Percentiles rank a stretch among this genome's conserved stretches.
Conservation (phyloP, 805 yeast species). For the Yamadazyma insecticola region DNA sequence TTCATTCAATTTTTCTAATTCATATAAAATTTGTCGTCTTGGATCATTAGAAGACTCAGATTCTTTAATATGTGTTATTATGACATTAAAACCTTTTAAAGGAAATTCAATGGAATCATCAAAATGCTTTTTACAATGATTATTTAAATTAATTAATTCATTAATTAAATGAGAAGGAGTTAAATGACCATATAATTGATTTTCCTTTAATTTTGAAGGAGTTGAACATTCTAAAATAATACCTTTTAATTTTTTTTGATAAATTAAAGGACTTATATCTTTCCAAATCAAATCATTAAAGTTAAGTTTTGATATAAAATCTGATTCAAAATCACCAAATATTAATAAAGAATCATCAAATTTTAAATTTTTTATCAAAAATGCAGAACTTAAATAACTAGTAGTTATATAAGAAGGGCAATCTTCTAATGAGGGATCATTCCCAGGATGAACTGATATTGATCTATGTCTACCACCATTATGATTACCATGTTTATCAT, state of each 20-base stretch:
- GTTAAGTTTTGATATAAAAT: conserved; percentile 37
- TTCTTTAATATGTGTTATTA: conserved; percentile 46
- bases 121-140: conserved; percentile 11
- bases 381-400: conserved; percentile 70
- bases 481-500: too few relatives aligned
- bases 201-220: conserved; percentile 30
- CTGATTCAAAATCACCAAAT: conserved; percentile 86
- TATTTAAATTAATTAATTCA: conserved; percentile 42
- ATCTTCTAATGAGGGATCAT: conserved; percentile 1
- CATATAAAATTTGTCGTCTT: conserved; percentile 45
- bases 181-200: conserved; percentile 71
- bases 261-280: conserved; percentile 43
- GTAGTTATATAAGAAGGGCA: conserved; percentile 22
- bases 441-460: conserved; percentile 14
- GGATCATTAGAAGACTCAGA: conserved; percentile 46
- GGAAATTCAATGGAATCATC: conserved; percentile 19
- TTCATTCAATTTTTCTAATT: conserved; percentile 40
- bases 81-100: conserved; percentile 39
- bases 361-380: conserved; percentile 39
- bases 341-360: conserved; percentile 43
- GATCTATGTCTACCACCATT: conserved; percentile 13
- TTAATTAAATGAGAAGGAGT: conserved; percentile 59
- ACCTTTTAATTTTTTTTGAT: conserved; percentile 37
- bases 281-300: conserved; percentile 52
- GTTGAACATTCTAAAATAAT: conserved; percentile 76